Conservation (phyloP, 306 rosid species). For the Quercus glauca region DNA sequence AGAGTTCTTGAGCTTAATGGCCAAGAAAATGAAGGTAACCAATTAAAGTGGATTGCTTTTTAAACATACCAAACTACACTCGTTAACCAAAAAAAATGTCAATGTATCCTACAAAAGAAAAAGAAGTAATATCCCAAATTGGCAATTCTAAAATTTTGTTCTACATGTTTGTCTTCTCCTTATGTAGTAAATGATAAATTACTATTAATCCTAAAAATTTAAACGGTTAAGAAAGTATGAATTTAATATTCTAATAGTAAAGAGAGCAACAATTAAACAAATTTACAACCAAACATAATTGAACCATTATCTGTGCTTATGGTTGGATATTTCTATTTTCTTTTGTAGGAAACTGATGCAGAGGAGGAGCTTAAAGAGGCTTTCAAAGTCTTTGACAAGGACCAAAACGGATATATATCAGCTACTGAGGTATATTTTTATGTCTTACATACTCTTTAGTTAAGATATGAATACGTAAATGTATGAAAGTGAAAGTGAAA, state of each 20-base stretch:
- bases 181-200: no score
- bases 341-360: slow-evolving; percentile 69
- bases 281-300: neutral
- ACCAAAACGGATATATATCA: slow-evolving; percentile 88
- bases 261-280: no score
- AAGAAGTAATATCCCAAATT: neutral
- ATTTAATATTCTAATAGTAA: no score
- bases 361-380: slow-evolving; percentile 94
- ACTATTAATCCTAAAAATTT: no score
- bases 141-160: no score
- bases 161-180: no score
- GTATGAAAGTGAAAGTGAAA: neutral
- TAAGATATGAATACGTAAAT: neutral
- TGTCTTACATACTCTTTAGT: neutral
- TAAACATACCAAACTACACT: neutral
- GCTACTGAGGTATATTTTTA: slow-evolving; percentile 69
- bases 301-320: neutral
- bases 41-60: neutral
- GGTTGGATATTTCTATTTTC: neutral
- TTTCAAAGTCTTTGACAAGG: slow-evolving; percentile 93
- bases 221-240: no score
- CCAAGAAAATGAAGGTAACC: slow-evolving; percentile 78
- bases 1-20: slow-evolving; percentile 84
- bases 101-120: neutral
- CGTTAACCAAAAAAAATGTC: neutral